These are phyloP conservation scores for Candida boleticola DNA, from an alignment of 805 yeast genomes.

Conservation along the genomic window DNA sequence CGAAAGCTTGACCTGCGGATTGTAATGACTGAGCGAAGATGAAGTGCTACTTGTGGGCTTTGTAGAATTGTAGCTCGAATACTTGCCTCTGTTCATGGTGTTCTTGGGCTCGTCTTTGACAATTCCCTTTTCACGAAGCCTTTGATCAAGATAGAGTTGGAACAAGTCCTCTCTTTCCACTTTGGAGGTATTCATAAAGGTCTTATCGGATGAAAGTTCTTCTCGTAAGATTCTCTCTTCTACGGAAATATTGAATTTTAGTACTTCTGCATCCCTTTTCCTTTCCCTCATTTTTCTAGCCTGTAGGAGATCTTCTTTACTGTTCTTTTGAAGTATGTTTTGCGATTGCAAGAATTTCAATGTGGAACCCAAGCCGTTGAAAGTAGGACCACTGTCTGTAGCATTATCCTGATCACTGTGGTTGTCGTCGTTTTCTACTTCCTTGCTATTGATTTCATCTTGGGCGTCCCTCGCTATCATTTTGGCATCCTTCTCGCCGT, in stretches of 20 bases:
- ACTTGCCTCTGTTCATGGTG: not conserved
- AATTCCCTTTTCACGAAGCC: conserved; percentile 26
- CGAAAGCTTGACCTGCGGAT: conserved; percentile 49
- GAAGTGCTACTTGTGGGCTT: not conserved
- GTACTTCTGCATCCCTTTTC: conserved; percentile 26
- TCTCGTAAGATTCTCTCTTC: conserved; percentile 34
- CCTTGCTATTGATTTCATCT: not conserved
- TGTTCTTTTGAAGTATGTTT: conserved; percentile 13
- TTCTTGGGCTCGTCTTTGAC: conserved; percentile 6
- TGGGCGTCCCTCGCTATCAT: not conserved
- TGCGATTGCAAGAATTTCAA: conserved; percentile 24
- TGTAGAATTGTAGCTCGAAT: not conserved
- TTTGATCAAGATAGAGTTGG: conserved; percentile 27
- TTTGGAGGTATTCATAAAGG: conserved; percentile 23
- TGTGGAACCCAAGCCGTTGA: conserved; percentile 26
- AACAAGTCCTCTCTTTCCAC: conserved; percentile 26
- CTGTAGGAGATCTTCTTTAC: conserved; percentile 12
- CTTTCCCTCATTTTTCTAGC: conserved; percentile 19
- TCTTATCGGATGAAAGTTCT: conserved; percentile 24
- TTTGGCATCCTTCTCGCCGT: not conserved
- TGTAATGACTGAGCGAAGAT: conserved; percentile 28
- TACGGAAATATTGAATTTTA: conserved; percentile 25
- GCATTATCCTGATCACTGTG: not conserved
- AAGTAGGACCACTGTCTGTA: conserved; percentile 10
- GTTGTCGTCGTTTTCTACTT: not conserved